A percentile compares a stretch with the other conserved stretches of the same genome.
Conservation (phyloP, 1,284 basidiomycete species). For the Cutaneotrichosporon sp. region DNA sequence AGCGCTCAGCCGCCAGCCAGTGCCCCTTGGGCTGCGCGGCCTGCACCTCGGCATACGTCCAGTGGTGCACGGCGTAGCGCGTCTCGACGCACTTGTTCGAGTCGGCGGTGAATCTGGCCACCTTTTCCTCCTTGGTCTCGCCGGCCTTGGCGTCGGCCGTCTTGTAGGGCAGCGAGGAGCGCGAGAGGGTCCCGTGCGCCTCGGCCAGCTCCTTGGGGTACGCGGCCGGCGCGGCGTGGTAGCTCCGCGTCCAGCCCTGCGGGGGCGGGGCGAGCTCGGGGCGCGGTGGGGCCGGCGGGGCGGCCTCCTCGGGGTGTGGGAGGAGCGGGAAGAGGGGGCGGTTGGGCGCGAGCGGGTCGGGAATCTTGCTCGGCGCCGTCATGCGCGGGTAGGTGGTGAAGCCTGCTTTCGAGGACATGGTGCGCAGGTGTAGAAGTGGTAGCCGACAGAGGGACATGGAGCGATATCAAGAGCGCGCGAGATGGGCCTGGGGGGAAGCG, state of each 20-base stretch:
- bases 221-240: slow-evolving; percentile 72
- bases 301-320: slow-evolving; percentile 15
- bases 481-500: neutral
- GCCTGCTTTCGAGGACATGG: neutral
- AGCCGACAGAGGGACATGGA: neutral
- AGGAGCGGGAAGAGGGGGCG: slow-evolving; percentile 16
- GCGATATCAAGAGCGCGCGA: neutral
- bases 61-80: slow-evolving; percentile 15
- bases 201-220: slow-evolving; percentile 58
- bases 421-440: neutral
- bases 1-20: slow-evolving; percentile 18
- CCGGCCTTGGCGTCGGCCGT: slow-evolving; percentile 7
- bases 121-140: slow-evolving; percentile 38
- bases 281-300: slow-evolving; percentile 18
- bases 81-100: neutral
- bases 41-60: slow-evolving; percentile 11
- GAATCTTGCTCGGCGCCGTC: neutral
- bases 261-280: slow-evolving; percentile 35
- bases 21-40: slow-evolving; percentile 40
- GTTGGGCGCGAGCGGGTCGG: slow-evolving; percentile 11
- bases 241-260: slow-evolving; percentile 57
- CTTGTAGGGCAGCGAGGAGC: slow-evolving; percentile 25
- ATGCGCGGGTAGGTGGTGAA: slow-evolving; percentile 8
- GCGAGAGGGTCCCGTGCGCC: slow-evolving; percentile 39
- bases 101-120: slow-evolving; percentile 16